These are phyloP conservation scores for Primulina eburnea DNA, from an alignment of 257 asterid genomes.

Conservation along the genomic window DNA sequence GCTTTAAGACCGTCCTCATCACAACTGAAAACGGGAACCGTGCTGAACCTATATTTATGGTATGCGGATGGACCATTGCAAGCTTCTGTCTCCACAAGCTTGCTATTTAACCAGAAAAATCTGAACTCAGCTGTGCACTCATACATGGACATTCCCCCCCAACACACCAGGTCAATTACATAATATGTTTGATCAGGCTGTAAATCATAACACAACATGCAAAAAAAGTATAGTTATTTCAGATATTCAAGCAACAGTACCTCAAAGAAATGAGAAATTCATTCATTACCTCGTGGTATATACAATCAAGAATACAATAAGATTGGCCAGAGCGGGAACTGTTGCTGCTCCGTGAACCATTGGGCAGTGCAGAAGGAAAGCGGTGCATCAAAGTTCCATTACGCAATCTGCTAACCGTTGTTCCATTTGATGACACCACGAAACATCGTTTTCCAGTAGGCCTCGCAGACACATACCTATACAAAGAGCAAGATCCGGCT, in stretches of 20 bases:
- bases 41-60: constrained; percentile 59
- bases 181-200: constrained; percentile 86
- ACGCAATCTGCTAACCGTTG: constrained; percentile 73
- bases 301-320: constrained; percentile 88
- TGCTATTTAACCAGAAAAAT: constrained; percentile 85
- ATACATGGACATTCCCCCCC: constrained; percentile 82
- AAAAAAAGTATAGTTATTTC: constrained; percentile 15
- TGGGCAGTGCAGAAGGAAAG: constrained; percentile 89
- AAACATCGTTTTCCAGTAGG: constrained; percentile 94
- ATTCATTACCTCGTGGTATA: constrained; percentile 82
- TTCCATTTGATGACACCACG: constrained; percentile 85
- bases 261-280: constrained; percentile 10
- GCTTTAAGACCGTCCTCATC: constrained; percentile 65
- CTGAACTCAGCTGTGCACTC: constrained; percentile 95
- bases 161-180: constrained; percentile 85
- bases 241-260: constrained; percentile 6
- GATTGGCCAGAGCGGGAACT: constrained; percentile 60
- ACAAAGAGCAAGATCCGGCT: constrained; percentile 10
- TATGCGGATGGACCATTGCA: constrained; percentile 66
- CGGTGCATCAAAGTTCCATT: constrained; percentile 82
- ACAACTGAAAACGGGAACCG: constrained; percentile 57
- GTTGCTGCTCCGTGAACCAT: constrained; percentile 62
- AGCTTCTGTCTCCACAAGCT: constrained; percentile 76
- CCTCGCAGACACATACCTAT: constrained; percentile 84
- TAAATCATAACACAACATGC: constrained; percentile 24